phyloP scores from a whole-genome alignment of 2,329 filamentous ascomycete species.

The Teratosphaeria destructans region DNA sequence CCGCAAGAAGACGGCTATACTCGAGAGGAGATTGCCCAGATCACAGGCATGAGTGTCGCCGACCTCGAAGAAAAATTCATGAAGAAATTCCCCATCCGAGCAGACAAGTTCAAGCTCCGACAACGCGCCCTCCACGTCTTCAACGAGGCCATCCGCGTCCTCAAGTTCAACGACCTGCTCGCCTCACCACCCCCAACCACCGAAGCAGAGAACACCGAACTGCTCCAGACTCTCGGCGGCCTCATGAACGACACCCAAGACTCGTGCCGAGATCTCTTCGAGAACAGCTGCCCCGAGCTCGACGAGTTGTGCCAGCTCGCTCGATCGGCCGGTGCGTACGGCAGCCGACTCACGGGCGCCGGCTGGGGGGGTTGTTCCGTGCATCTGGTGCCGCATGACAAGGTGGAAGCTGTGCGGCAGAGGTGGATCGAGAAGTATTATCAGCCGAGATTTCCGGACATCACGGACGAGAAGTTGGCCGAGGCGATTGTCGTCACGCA shows the following conservation, averaged over 20 bases:
- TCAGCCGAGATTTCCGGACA: conserved; percentile 55
- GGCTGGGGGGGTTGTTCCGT: conserved; percentile 97
- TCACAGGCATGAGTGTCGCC: conserved; percentile 57
- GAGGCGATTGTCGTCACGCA: conserved; percentile 81
- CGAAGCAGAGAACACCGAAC: conserved; percentile 51
- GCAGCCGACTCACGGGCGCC: conserved; percentile 78
- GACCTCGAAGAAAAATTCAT: conserved; percentile 71
- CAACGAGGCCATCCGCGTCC: conserved; percentile 74
- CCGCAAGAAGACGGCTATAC: conserved; percentile 77
- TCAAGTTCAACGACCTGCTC: conserved; percentile 73
- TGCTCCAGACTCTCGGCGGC: conserved; percentile 62
- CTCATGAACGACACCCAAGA: conserved; percentile 84
- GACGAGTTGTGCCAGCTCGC: conserved; percentile 80
- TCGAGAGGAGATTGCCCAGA: conserved; percentile 66
- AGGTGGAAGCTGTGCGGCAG: conserved; percentile 64
- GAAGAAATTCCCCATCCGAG: conserved; percentile 78
- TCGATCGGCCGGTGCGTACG: conserved; percentile 66
- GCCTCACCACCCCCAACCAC: conserved; percentile 29
- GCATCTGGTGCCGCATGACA: conserved; percentile 77
- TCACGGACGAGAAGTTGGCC: conserved; percentile 61
- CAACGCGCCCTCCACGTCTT: conserved; percentile 88
- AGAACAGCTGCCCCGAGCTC: conserved; percentile 88
- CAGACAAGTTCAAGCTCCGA: conserved; percentile 75
- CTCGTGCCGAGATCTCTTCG: conserved; percentile 76
- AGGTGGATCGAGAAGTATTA: conserved; percentile 80